These are phyloP conservation scores for Candida saitoana DNA, from an alignment of 805 yeast species.

Conservation along the genomic window DNA sequence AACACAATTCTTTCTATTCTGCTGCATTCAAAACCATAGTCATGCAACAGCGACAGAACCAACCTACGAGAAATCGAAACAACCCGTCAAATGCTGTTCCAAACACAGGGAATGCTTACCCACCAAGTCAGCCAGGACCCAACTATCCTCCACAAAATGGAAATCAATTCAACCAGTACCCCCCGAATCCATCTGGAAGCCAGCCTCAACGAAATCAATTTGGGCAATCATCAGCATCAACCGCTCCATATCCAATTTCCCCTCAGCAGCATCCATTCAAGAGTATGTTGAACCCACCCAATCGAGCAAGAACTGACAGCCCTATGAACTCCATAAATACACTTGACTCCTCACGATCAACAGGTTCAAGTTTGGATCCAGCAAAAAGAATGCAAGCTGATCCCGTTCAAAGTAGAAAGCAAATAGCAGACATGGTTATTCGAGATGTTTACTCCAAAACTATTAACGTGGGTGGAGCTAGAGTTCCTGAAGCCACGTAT, in stretches of 20 bases:
- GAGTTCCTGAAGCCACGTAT: conserved; percentile 41
- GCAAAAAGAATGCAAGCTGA: conserved; percentile 8
- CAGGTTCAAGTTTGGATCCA: neutral
- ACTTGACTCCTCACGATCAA: neutral
- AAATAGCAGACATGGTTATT: conserved; percentile 28
- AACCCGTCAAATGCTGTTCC: neutral
- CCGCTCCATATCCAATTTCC: neutral
- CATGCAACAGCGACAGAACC: conserved; percentile 1
- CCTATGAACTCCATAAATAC: conserved; percentile 4
- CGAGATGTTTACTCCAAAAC: conserved; percentile 37
- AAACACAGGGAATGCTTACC: neutral
- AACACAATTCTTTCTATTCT: no score
- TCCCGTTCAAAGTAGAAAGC: conserved; percentile 5
- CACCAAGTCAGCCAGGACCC: neutral
- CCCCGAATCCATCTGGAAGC: neutral
- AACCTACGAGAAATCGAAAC: neutral
- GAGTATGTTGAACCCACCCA: neutral
- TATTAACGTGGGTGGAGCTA: conserved; percentile 15
- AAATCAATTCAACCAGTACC: neutral
- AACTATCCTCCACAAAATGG: neutral
- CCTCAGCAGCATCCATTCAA: neutral
- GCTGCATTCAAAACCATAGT: no score
- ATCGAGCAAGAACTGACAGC: conserved; percentile 1
- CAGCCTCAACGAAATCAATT: neutral
- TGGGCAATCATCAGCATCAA: neutral